Evolutionary conservation across 352 stramenopile species (phyloP), one percentile per base, ranked within the genome.

Genomic region (Albugo laibachii): DNA sequence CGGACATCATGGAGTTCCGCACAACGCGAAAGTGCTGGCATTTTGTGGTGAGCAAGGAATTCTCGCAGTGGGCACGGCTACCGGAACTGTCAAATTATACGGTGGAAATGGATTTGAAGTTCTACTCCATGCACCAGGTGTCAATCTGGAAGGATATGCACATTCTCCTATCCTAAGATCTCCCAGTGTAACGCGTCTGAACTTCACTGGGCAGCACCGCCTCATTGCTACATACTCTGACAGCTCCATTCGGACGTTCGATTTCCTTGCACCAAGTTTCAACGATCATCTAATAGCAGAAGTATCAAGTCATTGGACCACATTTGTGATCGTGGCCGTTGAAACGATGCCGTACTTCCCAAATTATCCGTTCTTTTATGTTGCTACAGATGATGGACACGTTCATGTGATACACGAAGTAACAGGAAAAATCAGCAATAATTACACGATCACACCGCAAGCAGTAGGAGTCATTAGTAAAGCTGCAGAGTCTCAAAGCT

Each of bases 371-470:
- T 88, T 72, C 49, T 71, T 83, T 45, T 85, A 82, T 36, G 63
- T 83, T 12, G 72, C 76, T 12, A 69, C 75, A 13, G 70, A 85
- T 49, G 69, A 88, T 21, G 69, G 70, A 15, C 57, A 69, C 10
- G 49, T 85, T 34, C 62, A 73, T 15, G 66, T 79, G 61, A 24
- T 88, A 3, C 69, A 88, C 5, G 76, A 88, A 58, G 69, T 83
- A 11, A 84, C 72, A 0, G 74, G 70, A 6, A 61, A 63, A 40
- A 59, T 74, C 21, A 77, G 70, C 49, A 82, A 66, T 31, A 31
- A 31, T 15, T 88, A 88, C 47, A 52, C 59, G 13, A 77, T 88
- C 54, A 57, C 61, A 2, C 57, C 70, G 4, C 58, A 62, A 1
- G 68, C 84, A 43, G 52, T 68, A 13, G 59, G 59, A 19, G 24